phyloP scores from a whole-genome alignment of 164 flowering plant genomes.

The Dillenia turbinata region DNA sequence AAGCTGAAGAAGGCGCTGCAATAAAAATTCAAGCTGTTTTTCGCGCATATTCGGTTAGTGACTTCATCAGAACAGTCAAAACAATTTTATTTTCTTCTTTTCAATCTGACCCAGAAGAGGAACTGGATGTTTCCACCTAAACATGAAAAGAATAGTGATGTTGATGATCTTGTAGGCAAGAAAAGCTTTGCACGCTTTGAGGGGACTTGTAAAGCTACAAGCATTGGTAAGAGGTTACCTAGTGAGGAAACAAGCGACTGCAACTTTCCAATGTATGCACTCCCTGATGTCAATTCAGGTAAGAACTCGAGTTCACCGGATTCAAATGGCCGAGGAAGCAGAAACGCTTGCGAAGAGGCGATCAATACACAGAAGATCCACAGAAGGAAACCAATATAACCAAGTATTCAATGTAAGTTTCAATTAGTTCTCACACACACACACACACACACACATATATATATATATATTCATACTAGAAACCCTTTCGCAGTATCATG shows the following conservation, averaged over 20 bases:
- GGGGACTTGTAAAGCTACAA: slow-evolving; percentile 48
- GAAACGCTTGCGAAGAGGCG: slow-evolving; percentile 6
- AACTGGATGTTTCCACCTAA: background rate
- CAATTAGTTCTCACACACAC: no score
- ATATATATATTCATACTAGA: no score
- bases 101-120: no score
- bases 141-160: background rate
- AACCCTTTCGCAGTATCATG: no score
- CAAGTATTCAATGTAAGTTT: no score
- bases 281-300: slow-evolving; percentile 43
- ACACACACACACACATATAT: no score
- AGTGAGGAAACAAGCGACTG: slow-evolving; percentile 40
- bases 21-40: slow-evolving; percentile 38
- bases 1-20: slow-evolving; percentile 28
- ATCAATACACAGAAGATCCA: background rate
- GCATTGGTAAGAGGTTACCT: slow-evolving; percentile 49
- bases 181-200: slow-evolving; percentile 44
- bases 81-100: background rate
- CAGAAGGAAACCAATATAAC: background rate
- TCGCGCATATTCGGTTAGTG: slow-evolving; percentile 38
- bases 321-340: slow-evolving; percentile 30
- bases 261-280: slow-evolving; percentile 31
- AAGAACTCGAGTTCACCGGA: slow-evolving; percentile 37
- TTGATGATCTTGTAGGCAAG: slow-evolving; percentile 32
- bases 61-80: background rate